phyloP scores from a whole-genome alignment of 495 filamentous ascomycete genomes.

The Hypoxylon rickii region DNA sequence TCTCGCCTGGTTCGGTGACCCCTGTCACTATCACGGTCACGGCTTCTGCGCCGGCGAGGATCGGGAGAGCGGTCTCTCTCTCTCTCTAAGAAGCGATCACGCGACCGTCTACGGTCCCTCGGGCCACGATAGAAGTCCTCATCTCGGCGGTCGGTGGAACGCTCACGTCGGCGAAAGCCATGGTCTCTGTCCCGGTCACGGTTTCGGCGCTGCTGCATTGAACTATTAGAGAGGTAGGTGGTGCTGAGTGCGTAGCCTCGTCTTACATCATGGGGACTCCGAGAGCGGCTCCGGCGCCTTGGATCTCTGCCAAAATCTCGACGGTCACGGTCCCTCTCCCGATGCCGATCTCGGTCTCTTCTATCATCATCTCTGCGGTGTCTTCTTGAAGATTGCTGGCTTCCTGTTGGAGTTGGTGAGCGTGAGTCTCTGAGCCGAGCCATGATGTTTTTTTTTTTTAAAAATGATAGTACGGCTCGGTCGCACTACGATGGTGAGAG shows the following conservation, averaged over 20 bases:
- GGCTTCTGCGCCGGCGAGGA: slow-evolving; percentile 63
- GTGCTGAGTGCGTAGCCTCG: neutral
- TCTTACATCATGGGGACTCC: slow-evolving; percentile 72
- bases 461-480: slow-evolving; percentile 39
- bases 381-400: slow-evolving; percentile 74
- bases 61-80: slow-evolving; percentile 60
- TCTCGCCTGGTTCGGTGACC: slow-evolving; percentile 78
- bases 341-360: slow-evolving; percentile 61
- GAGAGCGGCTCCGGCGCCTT: slow-evolving; percentile 67
- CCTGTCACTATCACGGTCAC: slow-evolving; percentile 60
- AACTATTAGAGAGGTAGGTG: slow-evolving; percentile 38
- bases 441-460: slow-evolving; percentile 72
- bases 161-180: slow-evolving; percentile 71
- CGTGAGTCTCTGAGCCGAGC: slow-evolving; percentile 89
- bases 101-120: slow-evolving; percentile 62
- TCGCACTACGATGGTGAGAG: slow-evolving; percentile 44
- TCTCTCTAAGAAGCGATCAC: slow-evolving; percentile 62
- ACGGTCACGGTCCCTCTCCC: slow-evolving; percentile 64
- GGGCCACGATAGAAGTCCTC: slow-evolving; percentile 68
- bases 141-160: slow-evolving; percentile 74
- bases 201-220: slow-evolving; percentile 54
- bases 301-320: slow-evolving; percentile 56
- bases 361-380: slow-evolving; percentile 77
- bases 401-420: slow-evolving; percentile 96
- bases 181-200: slow-evolving; percentile 56